A percentile compares a stretch with the other conserved stretches of the same genome.
phyloP scores from a whole-genome alignment of 2,329 filamentous ascomycete genomes.

The Hypoxylon sp. region DNA sequence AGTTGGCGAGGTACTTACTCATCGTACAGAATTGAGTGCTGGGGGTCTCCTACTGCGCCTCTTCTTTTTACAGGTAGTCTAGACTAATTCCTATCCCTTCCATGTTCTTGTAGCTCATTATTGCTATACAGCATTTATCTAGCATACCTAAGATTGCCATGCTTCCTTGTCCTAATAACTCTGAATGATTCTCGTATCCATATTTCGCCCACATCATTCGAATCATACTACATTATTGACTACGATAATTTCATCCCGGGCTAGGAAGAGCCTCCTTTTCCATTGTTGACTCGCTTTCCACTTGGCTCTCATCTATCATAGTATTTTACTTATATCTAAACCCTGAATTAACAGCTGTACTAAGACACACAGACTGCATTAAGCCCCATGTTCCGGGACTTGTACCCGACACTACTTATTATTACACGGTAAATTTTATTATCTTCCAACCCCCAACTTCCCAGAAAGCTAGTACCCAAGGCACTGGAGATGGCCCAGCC shows the following conservation, averaged over 20 bases:
- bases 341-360: constrained; percentile 30
- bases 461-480: constrained; percentile 37
- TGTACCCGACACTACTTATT: constrained; percentile 25
- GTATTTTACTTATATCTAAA: constrained; percentile 10
- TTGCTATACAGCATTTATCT: constrained; percentile 8
- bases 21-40: constrained; percentile 7
- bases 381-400: constrained; percentile 34
- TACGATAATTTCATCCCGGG: not conserved
- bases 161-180: not conserved
- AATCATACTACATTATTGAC: not conserved
- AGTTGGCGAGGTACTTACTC: constrained; percentile 9
- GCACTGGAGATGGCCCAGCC: constrained; percentile 38
- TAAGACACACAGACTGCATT: constrained; percentile 36
- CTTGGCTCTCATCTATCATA: constrained; percentile 11
- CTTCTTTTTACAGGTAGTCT: constrained; percentile 21
- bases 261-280: constrained; percentile 13
- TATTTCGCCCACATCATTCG: not conserved
- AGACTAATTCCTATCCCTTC: not conserved
- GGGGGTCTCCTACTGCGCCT: constrained; percentile 9
- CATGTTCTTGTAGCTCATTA: not conserved
- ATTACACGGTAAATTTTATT: constrained; percentile 35
- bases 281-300: not conserved
- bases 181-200: not conserved
- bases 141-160: constrained; percentile 7
- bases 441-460: constrained; percentile 33